Conservation (phyloP, 495 filamentous ascomycete species). For the Penicillium pulvis region DNA sequence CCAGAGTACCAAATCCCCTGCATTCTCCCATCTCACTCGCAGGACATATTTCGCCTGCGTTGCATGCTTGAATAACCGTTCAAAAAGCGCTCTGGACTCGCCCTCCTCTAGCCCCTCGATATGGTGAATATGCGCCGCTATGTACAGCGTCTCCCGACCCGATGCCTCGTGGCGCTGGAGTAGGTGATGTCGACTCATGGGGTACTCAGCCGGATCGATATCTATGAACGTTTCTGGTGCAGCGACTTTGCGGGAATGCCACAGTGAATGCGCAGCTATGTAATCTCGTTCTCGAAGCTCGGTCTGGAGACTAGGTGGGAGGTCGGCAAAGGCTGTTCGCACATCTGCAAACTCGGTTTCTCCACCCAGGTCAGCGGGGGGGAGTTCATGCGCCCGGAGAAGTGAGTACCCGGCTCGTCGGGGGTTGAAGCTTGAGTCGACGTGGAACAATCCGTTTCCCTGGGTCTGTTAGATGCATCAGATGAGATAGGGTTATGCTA, state of each 20-base stretch:
- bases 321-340: slow-evolving; percentile 54
- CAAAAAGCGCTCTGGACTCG: slow-evolving; percentile 40
- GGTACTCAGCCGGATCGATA: slow-evolving; percentile 42
- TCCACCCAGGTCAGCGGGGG: slow-evolving; percentile 52
- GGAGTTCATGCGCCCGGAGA: slow-evolving; percentile 53
- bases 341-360: slow-evolving; percentile 62
- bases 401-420: slow-evolving; percentile 58
- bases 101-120: slow-evolving; percentile 49
- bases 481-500: background rate
- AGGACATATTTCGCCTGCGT: slow-evolving; percentile 53
- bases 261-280: slow-evolving; percentile 56
- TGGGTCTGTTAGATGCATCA: slow-evolving; percentile 8
- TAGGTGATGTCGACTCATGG: slow-evolving; percentile 53
- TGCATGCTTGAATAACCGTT: slow-evolving; percentile 46
- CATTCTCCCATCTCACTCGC: slow-evolving; percentile 49
- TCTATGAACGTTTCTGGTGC: slow-evolving; percentile 53
- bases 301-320: slow-evolving; percentile 39
- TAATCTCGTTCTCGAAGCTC: slow-evolving; percentile 48
- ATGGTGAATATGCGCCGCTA: slow-evolving; percentile 58
- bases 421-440: slow-evolving; percentile 62
- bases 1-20: slow-evolving; percentile 59
- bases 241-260: slow-evolving; percentile 55
- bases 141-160: slow-evolving; percentile 55
- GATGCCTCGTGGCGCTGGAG: slow-evolving; percentile 55
- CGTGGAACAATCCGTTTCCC: slow-evolving; percentile 62